Percentiles rank a stretch among this genome's conserved stretches.
These are phyloP conservation scores for Podospora pseudocomata DNA, from an alignment of 495 filamentous ascomycete genomes.

Conservation along the genomic window DNA sequence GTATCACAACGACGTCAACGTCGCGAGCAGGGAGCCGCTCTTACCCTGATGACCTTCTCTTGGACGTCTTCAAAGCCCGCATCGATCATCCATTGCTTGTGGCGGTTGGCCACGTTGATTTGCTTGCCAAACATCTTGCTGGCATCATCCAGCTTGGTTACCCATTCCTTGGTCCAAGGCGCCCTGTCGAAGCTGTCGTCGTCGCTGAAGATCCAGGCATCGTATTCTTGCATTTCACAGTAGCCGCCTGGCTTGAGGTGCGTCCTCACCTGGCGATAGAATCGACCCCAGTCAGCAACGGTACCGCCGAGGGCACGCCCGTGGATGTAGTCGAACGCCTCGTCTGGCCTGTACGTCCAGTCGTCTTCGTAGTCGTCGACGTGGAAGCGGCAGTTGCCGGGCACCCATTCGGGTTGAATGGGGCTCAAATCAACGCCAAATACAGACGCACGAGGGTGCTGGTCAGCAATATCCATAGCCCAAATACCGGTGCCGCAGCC, in stretches of 20 bases:
- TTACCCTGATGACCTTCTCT: slow-evolving; percentile 29
- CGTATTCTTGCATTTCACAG: slow-evolving; percentile 55
- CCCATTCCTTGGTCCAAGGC: slow-evolving; percentile 45
- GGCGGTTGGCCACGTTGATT: slow-evolving; percentile 42
- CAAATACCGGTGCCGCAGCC: slow-evolving; percentile 63
- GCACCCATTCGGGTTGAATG: slow-evolving; percentile 39
- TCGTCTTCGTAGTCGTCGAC: slow-evolving; percentile 56
- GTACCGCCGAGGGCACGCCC: slow-evolving; percentile 53
- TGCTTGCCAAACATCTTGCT: slow-evolving; percentile 46
- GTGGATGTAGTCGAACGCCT: slow-evolving; percentile 62
- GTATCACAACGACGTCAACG: not conserved
- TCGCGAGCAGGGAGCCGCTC: not conserved
- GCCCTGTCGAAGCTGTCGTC: slow-evolving; percentile 48
- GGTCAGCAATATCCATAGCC: slow-evolving; percentile 49
- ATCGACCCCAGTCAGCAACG: slow-evolving; percentile 54
- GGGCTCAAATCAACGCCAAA: slow-evolving; percentile 48
- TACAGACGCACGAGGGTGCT: slow-evolving; percentile 31
- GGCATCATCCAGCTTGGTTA: slow-evolving; percentile 41
- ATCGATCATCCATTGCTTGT: slow-evolving; percentile 34
- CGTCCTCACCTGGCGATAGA: slow-evolving; percentile 49
- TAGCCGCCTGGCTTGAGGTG: slow-evolving; percentile 58
- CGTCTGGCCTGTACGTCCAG: slow-evolving; percentile 49
- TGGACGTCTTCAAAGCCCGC: slow-evolving; percentile 44
- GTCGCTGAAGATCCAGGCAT: slow-evolving; percentile 45
- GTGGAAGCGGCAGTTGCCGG: slow-evolving; percentile 52